Evolutionary conservation across 2,329 filamentous ascomycete species (phyloP), one percentile per base, ranked within the genome.

Genomic region (Xylaria sp.): DNA sequence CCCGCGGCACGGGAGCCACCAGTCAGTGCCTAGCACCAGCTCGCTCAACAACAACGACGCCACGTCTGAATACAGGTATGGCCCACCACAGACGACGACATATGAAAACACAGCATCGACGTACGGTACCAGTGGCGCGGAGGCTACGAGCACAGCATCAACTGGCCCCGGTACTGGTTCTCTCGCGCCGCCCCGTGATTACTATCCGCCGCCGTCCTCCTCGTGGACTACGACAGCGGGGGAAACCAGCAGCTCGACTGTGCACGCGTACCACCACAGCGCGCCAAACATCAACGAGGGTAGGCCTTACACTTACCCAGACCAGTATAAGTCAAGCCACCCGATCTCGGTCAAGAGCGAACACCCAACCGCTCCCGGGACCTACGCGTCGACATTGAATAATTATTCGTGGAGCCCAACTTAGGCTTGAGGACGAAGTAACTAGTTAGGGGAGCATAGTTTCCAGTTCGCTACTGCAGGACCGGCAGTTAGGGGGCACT

Each of bases 391-490:
- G 56, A 76, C 75, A 49, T 77, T 85, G 73, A 81, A 79, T 70
- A 81, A 85, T 70, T 87, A 87, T 71, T 84, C 83, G 31, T 87
- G 85, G 85, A 85, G 80, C 65, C 76, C 79, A 53, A 83, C 80
- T 58, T 84, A 63, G 49, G 35, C n/a, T n/a, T 13, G n/a, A 31
- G 23, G 21, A 27, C 46, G 25, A 52, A 54, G 29, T 37, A 13
- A 38, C 4, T 40, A 27, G 27, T 23, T 35, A 56, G 43, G 11
- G 35, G 25, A 48, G 23, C 40, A 43, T 51, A n/a, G 6, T 43
- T 38, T 47, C 37, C 10, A 29, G 49, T 38, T 46, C 23, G 21
- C 40, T 33, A 44, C 49, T 40, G 41, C 48, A 33, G 40, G 23
- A 25, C 41, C 35, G 35, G 48, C 47, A n/a, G 21, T 38, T 54